Base-by-base conservation (phyloP, 2,329 filamentous ascomycete species). In the Neospermospora avenae region DNA sequence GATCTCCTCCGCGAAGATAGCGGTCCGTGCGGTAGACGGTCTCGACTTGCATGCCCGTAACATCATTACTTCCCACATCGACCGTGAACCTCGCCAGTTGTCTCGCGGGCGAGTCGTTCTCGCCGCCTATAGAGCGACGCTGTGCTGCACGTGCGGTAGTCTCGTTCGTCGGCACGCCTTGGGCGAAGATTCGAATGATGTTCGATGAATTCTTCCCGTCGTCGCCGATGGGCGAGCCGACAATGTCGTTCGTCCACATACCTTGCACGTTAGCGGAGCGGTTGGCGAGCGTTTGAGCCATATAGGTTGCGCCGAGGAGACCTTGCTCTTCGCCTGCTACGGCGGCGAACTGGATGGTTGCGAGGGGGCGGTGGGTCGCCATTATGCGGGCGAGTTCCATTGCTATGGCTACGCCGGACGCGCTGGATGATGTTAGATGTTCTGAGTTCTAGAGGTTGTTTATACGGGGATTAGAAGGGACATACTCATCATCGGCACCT, bases 291-390 rank as follows among this genome's bases (percentile, higher is more conserved):
- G 77, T 80, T 65, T 80, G 77, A 1, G 83, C 82, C 4, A 84
- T 73, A 70, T 79, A 79, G 3, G 74, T 72, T 4, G 80, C 73
- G 3, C 83, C 83, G 57, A 80, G 81, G 2, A 84, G 76, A 4
- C 74, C 75, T 72, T 85, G 82, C 63, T 85, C 83, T 69, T 85
- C 83, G 14, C 81, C 83, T 1, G 83, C 80, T 2, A 83, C 80
- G 3, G 82, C 81, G 3, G 76, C 81, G 55, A 85, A 82, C 48
- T 82, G 78, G 63, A 85, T 80, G 1, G 81, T 84, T 0, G 81
- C 78, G 57, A 75, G 75, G 0, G 79, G 81, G 37, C 75, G 69
- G 11, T 74, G 74, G 46, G 74, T 78, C 0, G 82, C 77, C 60
- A 81, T 74, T 45, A 84, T 73, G 11, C 82, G 76, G 2, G 81